A percentile compares a stretch with the other conserved stretches of the same genome.
Conservation (phyloP, 768 basidiomycete genomes). For the Suillus discolor region DNA sequence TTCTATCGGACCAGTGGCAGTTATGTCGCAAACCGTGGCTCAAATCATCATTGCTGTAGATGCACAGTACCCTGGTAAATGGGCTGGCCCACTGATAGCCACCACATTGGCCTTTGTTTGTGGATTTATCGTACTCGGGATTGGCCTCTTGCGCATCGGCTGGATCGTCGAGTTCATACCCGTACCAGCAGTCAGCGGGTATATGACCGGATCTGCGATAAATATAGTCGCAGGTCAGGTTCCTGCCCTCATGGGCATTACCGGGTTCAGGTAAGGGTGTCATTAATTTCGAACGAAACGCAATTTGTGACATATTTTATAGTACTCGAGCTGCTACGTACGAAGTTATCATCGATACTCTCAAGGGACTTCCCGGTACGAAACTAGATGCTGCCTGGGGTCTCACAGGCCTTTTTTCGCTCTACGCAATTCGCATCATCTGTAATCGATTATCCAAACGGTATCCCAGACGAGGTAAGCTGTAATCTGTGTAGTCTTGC, state of each 20-base stretch:
- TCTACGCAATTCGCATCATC: slow-evolving; percentile 68
- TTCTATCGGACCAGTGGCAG: slow-evolving; percentile 98
- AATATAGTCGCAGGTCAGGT: slow-evolving; percentile 88
- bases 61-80: slow-evolving; percentile 53
- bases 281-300: not conserved
- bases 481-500: not conserved
- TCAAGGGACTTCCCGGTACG: slow-evolving; percentile 77
- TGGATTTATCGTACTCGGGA: slow-evolving; percentile 88
- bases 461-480: slow-evolving; percentile 64
- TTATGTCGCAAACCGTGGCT: slow-evolving; percentile 90
- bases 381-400: slow-evolving; percentile 90
- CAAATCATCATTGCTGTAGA: slow-evolving; percentile 77
- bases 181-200: slow-evolving; percentile 79
- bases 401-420: slow-evolving; percentile 65
- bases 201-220: slow-evolving; percentile 99
- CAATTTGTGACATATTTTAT: slow-evolving; percentile 12
- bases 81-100: slow-evolving; percentile 75
- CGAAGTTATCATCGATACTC: slow-evolving; percentile 87
- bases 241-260: slow-evolving; percentile 86
- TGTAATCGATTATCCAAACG: slow-evolving; percentile 54
- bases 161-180: slow-evolving; percentile 97
- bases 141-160: slow-evolving; percentile 88
- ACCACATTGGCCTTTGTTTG: slow-evolving; percentile 82
- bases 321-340: slow-evolving; percentile 88
- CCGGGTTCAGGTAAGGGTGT: slow-evolving; percentile 70